A percentile compares a stretch with the other conserved stretches of the same genome.
Conservation (phyloP, 116 monocot species). For the Phalaenopsis hybrid region DNA sequence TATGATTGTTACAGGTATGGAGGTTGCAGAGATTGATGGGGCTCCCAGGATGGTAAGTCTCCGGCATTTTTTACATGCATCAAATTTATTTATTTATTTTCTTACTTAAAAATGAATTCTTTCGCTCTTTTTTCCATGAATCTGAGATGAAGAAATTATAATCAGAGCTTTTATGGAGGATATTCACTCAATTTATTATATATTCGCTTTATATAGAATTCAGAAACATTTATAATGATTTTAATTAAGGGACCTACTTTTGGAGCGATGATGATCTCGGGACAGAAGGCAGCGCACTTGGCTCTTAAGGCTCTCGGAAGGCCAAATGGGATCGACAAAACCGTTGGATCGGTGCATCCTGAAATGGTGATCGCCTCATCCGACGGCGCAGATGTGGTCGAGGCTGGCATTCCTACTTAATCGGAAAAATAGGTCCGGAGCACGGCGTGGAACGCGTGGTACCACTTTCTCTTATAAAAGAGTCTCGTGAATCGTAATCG, state of each 20-base stretch:
- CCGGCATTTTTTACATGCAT: too few relatives aligned
- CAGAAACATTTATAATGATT: too few relatives aligned
- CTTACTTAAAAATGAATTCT: too few relatives aligned
- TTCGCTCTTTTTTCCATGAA: too few relatives aligned
- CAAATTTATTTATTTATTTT: too few relatives aligned
- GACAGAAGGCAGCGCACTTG: constrained; percentile 91
- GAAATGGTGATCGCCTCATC: constrained; percentile 66
- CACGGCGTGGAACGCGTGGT: too few relatives aligned
- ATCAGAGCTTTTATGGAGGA: too few relatives aligned
- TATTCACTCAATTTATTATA: too few relatives aligned
- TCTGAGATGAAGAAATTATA: too few relatives aligned
- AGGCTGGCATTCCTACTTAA: background rate
- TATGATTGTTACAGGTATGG: constrained; percentile 96
- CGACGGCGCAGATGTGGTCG: constrained; percentile 39
- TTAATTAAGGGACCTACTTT: constrained; percentile 70
- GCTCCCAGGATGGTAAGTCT: constrained; percentile 69
- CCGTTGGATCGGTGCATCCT: constrained; percentile 26
- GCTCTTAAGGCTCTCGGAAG: constrained; percentile 72
- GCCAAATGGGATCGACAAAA: constrained; percentile 41
- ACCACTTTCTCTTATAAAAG: too few relatives aligned
- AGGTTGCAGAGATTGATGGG: constrained; percentile 93
- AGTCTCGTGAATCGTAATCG: too few relatives aligned
- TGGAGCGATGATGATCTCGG: constrained; percentile 97
- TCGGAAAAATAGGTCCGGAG: background rate
- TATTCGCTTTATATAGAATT: too few relatives aligned